Conservation (phyloP, 2,329 filamentous ascomycete species). For the Ophiostoma perfectum region DNA sequence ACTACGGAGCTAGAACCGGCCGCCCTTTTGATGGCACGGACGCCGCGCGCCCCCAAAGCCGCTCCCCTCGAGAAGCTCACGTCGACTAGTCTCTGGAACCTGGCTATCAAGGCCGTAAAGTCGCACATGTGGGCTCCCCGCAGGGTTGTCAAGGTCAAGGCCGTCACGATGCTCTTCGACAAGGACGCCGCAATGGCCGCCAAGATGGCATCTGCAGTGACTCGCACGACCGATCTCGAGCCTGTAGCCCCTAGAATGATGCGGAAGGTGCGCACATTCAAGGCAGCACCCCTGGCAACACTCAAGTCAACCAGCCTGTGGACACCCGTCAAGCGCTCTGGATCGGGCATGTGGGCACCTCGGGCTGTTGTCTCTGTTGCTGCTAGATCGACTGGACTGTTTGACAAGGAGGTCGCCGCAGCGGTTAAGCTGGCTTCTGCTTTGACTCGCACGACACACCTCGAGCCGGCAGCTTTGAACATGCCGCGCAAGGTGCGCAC, state of each 20-base stretch:
- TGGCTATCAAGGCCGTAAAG: background rate
- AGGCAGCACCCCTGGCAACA: constrained; percentile 12
- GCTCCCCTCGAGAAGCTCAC: constrained; percentile 16
- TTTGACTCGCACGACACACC: constrained; percentile 19
- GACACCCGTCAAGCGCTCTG: background rate
- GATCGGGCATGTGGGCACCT: constrained; percentile 1
- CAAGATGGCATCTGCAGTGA: constrained; percentile 16
- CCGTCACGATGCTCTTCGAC: constrained; percentile 19
- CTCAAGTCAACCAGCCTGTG: constrained; percentile 18
- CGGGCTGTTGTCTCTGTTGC: background rate
- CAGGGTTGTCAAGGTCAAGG: background rate
- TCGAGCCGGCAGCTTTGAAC: constrained; percentile 17
- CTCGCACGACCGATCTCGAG: constrained; percentile 22
- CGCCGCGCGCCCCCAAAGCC: constrained; percentile 7
- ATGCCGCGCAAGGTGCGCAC: constrained; percentile 19
- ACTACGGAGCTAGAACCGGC: constrained; percentile 20
- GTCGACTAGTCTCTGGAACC: constrained; percentile 13
- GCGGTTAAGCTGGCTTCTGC: constrained; percentile 15
- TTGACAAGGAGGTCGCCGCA: constrained; percentile 19
- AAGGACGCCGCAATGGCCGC: constrained; percentile 6
- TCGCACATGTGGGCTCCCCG: constrained; percentile 10
- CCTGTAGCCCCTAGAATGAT: constrained; percentile 20
- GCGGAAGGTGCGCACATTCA: constrained; percentile 13
- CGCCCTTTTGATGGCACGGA: constrained; percentile 19
- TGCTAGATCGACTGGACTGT: constrained; percentile 15